These are phyloP conservation scores for Leucocoprinus leucothites DNA, from an alignment of 768 basidiomycete genomes.

Conservation along the genomic window DNA sequence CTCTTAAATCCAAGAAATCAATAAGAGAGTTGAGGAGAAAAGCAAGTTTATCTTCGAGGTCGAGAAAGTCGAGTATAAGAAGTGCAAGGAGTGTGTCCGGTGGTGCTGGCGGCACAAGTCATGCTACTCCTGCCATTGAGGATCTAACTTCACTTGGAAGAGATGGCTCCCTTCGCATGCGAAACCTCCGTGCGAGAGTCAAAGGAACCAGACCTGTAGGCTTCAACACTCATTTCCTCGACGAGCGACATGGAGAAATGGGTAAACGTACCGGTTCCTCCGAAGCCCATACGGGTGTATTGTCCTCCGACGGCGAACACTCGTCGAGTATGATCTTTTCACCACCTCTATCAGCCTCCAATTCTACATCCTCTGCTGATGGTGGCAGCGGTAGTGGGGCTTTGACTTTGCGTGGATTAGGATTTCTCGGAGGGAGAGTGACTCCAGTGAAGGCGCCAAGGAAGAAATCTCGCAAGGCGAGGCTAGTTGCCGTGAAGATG, in stretches of 20 bases:
- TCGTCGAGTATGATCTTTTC: not conserved
- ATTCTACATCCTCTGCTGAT: not conserved
- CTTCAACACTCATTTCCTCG: constrained; percentile 18
- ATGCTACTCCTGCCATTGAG: no score
- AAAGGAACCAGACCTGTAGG: constrained; percentile 20
- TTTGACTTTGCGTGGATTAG: no score
- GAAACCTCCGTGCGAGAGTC: constrained; percentile 27
- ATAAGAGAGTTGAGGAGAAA: constrained; percentile 35
- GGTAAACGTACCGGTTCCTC: constrained; percentile 11
- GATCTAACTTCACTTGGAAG: constrained; percentile 8
- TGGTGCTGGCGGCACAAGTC: not conserved
- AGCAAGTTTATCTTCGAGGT: constrained; percentile 19
- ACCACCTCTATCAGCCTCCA: not conserved
- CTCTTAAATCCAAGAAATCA: constrained; percentile 37
- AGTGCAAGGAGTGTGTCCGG: no score
- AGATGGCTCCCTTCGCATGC: constrained; percentile 10
- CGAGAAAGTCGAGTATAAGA: constrained; percentile 22
- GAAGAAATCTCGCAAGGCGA: constrained; percentile 15
- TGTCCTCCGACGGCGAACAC: not conserved
- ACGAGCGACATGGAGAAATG: constrained; percentile 30
- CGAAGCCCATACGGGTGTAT: not conserved
- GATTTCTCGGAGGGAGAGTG: constrained; percentile 1
- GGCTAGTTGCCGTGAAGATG: constrained; percentile 48
- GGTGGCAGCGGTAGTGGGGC: not conserved
- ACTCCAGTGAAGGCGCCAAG: no score